Conservation (phyloP, 2,329 filamentous ascomycete species). For the Endoconidiophora polonica region DNA sequence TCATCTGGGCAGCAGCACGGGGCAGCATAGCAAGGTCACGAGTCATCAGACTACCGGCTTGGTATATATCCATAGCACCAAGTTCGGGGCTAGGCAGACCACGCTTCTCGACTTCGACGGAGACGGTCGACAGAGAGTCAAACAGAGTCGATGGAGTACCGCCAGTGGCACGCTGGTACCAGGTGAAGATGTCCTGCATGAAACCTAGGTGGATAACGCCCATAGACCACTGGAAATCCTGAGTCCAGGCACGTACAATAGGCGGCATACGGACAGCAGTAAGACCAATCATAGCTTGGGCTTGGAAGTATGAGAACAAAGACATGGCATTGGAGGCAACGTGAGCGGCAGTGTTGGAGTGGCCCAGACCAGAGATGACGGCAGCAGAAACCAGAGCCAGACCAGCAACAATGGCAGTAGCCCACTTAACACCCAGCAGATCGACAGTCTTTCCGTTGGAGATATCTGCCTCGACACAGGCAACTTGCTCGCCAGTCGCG, state of each 20-base stretch:
- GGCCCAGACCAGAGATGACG: conserved; percentile 74
- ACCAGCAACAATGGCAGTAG: conserved; percentile 73
- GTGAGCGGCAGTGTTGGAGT: conserved; percentile 87
- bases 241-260: conserved; percentile 82
- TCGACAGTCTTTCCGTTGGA: conserved; percentile 90
- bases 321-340: conserved; percentile 86
- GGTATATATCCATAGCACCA: conserved; percentile 23
- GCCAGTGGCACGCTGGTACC: conserved; percentile 89
- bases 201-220: conserved; percentile 81
- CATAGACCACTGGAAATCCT: conserved; percentile 98
- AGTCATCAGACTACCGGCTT: conserved; percentile 27
- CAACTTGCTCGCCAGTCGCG: conserved; percentile 43
- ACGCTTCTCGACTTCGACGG: conserved; percentile 66
- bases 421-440: conserved; percentile 75
- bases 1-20: conserved; percentile 25
- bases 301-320: conserved; percentile 89
- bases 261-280: conserved; percentile 68
- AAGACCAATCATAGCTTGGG: conserved; percentile 80
- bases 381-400: conserved; percentile 71
- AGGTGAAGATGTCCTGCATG: conserved; percentile 75
- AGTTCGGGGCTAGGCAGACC: conserved; percentile 20
- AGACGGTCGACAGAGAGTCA: conserved; percentile 54
- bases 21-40: conserved; percentile 38
- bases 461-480: conserved; percentile 73
- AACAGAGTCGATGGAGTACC: conserved; percentile 68